Conservation (phyloP, 1,284 basidiomycete genomes). For the Singerocomus inundabilis region DNA sequence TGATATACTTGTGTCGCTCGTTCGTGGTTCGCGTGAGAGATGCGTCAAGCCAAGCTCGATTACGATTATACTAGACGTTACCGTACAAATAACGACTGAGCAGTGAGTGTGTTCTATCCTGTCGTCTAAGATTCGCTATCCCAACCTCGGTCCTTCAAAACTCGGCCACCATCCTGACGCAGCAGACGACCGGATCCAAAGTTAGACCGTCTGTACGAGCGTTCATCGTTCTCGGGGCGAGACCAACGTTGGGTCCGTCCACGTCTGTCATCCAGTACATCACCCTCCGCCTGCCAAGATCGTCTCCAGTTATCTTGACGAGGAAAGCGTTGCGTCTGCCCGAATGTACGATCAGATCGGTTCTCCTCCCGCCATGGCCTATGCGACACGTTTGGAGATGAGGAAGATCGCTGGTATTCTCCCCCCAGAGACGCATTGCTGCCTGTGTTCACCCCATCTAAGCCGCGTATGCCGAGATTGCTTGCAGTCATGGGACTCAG, state of each 20-base stretch:
- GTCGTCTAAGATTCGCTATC: conserved; percentile 4
- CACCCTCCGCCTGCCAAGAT: conserved; percentile 1
- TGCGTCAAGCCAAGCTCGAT: no score
- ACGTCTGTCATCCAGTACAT: neutral
- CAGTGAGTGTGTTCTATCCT: neutral
- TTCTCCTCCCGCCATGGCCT: conserved; percentile 10
- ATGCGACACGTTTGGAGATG: conserved; percentile 7
- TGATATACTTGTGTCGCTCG: neutral
- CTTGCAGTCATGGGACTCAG: conserved; percentile 53
- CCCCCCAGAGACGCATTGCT: conserved; percentile 3
- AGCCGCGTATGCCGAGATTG: conserved; percentile 60
- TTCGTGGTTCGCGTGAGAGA: no score
- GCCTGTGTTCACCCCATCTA: conserved; percentile 40
- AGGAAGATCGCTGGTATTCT: conserved; percentile 6
- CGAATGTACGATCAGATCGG: neutral
- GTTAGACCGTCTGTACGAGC: conserved; percentile 6
- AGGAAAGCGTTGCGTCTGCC: conserved; percentile 2
- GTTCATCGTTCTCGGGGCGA: conserved; percentile 6
- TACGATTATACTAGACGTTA: no score
- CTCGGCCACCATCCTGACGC: conserved; percentile 2
- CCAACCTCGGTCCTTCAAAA: conserved; percentile 11
- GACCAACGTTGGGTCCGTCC: neutral
- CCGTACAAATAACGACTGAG: conserved; percentile 4
- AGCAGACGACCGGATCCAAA: conserved; percentile 6
- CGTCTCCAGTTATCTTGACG: conserved; percentile 3